Conservation (phyloP, 2,329 filamentous ascomycete genomes). For the Teratosphaeria gauchensis region DNA sequence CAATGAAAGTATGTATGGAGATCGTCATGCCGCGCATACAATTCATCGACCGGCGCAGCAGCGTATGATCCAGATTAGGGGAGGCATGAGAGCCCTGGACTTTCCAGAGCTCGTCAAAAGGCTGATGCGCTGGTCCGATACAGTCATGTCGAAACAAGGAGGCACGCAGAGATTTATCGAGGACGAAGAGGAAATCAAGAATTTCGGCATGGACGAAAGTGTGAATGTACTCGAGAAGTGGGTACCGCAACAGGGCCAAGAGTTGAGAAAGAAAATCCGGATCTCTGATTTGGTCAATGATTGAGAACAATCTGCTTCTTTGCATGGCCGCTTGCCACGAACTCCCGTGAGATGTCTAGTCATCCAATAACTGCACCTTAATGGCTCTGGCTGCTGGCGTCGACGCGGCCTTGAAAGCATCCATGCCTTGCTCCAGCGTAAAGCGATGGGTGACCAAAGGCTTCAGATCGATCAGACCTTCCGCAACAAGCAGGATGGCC, state of each 20-base stretch:
- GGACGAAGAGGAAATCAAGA: slow-evolving; percentile 17
- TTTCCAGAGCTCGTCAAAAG: slow-evolving; percentile 25
- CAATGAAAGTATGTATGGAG: slow-evolving; percentile 26
- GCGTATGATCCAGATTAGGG: slow-evolving; percentile 25
- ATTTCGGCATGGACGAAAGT: slow-evolving; percentile 18
- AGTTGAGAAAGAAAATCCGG: slow-evolving; percentile 19
- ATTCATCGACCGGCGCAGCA: slow-evolving; percentile 25
- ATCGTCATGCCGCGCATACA: slow-evolving; percentile 18
- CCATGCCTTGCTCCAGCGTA: slow-evolving; percentile 26
- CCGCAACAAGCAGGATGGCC: slow-evolving; percentile 31
- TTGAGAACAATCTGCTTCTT: neutral
- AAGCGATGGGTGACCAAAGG: slow-evolving; percentile 32
- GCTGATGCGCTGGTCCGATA: slow-evolving; percentile 25
- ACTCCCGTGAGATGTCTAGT: slow-evolving; percentile 3
- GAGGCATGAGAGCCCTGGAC: slow-evolving; percentile 20
- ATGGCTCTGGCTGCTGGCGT: slow-evolving; percentile 27
- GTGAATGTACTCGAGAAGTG: slow-evolving; percentile 22
- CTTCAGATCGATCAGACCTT: slow-evolving; percentile 30
- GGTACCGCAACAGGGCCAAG: slow-evolving; percentile 20
- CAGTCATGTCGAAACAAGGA: slow-evolving; percentile 24
- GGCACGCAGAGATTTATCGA: slow-evolving; percentile 20
- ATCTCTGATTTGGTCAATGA: slow-evolving; percentile 20
- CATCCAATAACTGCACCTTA: slow-evolving; percentile 26
- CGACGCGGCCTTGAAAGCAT: slow-evolving; percentile 30
- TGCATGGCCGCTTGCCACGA: neutral